Conservation (phyloP, 768 basidiomycete species). For the Melanogaster broomeanus region DNA sequence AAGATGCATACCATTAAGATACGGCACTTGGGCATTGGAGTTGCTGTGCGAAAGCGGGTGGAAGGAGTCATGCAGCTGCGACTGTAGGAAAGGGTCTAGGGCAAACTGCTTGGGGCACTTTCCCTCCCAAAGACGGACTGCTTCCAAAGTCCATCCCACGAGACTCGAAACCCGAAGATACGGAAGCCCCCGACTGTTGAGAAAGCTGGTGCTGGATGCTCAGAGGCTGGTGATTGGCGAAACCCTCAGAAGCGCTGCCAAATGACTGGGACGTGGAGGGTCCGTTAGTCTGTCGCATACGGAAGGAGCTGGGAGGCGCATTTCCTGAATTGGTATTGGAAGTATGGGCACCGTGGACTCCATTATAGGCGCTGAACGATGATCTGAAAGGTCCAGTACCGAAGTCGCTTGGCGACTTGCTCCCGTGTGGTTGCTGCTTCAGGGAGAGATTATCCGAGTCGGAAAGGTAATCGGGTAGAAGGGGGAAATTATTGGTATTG, state of each 20-base stretch:
- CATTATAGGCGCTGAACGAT: constrained; percentile 36
- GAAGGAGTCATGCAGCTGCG: constrained; percentile 37
- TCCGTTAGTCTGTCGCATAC: constrained; percentile 36
- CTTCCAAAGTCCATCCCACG: constrained; percentile 36
- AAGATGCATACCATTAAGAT: constrained; percentile 47
- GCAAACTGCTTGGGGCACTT: constrained; percentile 33
- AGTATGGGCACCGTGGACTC: constrained; percentile 24
- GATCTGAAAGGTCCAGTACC: constrained; percentile 37
- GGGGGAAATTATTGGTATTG: constrained; percentile 34
- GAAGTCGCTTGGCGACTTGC: constrained; percentile 36
- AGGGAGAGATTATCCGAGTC: constrained; percentile 34
- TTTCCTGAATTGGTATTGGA: constrained; percentile 27
- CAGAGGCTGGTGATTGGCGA: constrained; percentile 25
- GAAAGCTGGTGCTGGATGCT: constrained; percentile 35
- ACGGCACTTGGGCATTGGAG: constrained; percentile 34
- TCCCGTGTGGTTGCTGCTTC: constrained; percentile 31
- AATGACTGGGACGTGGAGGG: constrained; percentile 32
- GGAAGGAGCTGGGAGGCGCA: constrained; percentile 34
- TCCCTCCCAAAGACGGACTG: constrained; percentile 23
- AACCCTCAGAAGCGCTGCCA: constrained; percentile 23
- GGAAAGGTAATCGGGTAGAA: constrained; percentile 35
- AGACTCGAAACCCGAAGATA: constrained; percentile 27
- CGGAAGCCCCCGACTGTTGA: constrained; percentile 29
- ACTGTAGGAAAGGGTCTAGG: constrained; percentile 35
- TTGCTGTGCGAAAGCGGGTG: constrained; percentile 33